Conservation (phyloP, 2,329 filamentous ascomycete genomes). For the Didymella glomerata region DNA sequence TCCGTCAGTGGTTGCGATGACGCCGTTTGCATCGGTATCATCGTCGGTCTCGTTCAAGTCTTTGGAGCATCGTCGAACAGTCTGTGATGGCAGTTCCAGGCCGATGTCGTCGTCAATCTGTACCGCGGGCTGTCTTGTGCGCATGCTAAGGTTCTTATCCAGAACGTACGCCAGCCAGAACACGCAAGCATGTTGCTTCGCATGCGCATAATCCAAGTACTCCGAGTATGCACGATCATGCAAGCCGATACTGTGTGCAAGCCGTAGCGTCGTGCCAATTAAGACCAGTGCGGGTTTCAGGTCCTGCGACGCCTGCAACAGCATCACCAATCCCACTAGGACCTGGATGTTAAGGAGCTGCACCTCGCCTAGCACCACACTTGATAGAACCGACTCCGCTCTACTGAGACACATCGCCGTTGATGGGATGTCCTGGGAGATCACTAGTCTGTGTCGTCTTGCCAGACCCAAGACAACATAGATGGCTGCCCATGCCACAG, state of each 20-base stretch:
- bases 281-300: neutral
- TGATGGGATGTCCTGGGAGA: neutral
- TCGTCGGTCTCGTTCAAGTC: neutral
- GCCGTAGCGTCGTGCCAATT: neutral
- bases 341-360: neutral
- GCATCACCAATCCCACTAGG: neutral
- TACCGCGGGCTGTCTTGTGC: neutral
- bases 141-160: neutral
- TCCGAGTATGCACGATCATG: neutral
- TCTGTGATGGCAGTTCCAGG: neutral
- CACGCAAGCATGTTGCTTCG: neutral
- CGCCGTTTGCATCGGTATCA: neutral
- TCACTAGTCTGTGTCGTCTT: neutral
- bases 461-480: neutral
- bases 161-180: neutral
- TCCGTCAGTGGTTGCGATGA: neutral
- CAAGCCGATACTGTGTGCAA: neutral
- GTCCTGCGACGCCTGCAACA: neutral
- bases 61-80: no score
- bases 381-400: neutral
- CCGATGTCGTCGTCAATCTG: neutral
- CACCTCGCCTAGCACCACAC: neutral
- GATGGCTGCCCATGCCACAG: neutral
- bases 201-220: neutral
- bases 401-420: neutral